A percentile compares a stretch with the other conserved stretches of the same genome.
Evolutionary conservation across 305 asterid genomes (phyloP).

Genomic region (Lippia alba): DNA sequence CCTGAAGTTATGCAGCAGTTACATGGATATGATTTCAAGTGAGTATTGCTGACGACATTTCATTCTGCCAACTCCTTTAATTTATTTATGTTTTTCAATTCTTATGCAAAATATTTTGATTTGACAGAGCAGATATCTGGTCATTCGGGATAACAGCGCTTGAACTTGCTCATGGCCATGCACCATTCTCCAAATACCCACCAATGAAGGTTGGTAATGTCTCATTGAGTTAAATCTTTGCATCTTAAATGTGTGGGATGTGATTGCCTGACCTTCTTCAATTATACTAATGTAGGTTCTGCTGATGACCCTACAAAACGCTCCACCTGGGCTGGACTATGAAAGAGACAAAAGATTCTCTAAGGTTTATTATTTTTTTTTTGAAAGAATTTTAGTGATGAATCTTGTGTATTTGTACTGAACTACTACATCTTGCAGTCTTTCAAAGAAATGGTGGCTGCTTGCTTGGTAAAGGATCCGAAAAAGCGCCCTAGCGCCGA

Average conservation of each 20-base stretch:
- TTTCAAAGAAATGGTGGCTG: constrained; percentile 92
- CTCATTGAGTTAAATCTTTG: constrained; percentile 27
- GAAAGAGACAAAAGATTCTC: constrained; percentile 98
- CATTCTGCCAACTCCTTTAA: constrained; percentile 22
- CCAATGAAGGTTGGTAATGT: constrained; percentile 88
- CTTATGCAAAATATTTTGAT: constrained; percentile 37
- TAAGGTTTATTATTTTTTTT: constrained; percentile 66
- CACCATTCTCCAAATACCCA: constrained; percentile 99
- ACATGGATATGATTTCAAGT: constrained; percentile 84
- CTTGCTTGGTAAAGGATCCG: constrained; percentile 99
- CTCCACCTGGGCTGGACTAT: constrained; percentile 99
- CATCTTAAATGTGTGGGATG: constrained; percentile 22
- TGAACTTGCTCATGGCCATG: constrained; percentile 99
- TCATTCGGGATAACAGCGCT: constrained; percentile 99
- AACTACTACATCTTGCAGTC: constrained; percentile 60
- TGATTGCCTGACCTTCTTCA: constrained; percentile 31
- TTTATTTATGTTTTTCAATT: constrained; percentile 27
- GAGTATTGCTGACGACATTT: constrained; percentile 32
- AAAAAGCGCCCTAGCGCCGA: constrained; percentile 97
- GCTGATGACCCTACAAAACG: constrained; percentile 98
- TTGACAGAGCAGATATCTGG: constrained; percentile 98
- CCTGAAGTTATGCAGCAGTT: constrained; percentile 86
- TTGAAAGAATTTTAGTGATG: constrained; percentile 28
- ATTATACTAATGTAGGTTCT: constrained; percentile 72
- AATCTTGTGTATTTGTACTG: constrained; percentile 31